Evolutionary conservation across 208 protist genomes (phyloP).

Genomic region (Crithidia mellificae): DNA sequence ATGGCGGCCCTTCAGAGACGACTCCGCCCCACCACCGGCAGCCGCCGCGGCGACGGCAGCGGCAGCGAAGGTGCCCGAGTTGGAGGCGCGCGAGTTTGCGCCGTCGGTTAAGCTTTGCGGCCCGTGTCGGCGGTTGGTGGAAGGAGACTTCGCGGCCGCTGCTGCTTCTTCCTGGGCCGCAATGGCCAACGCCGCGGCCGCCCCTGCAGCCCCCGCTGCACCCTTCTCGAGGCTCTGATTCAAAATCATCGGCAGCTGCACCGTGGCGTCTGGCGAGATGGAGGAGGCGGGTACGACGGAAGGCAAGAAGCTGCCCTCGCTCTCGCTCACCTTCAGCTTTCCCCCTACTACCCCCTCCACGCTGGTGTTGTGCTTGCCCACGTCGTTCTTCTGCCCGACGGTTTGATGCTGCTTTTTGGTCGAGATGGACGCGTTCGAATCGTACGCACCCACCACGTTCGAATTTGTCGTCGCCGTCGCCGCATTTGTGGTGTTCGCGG

Average conservation of each 20-base stretch:
- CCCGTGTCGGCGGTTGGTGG: not conserved
- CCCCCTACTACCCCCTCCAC: not conserved
- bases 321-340: constrained; percentile 3
- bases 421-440: not conserved
- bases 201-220: not conserved
- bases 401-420: not conserved
- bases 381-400: not conserved
- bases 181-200: not conserved
- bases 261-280: not conserved
- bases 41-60: not conserved
- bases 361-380: not conserved
- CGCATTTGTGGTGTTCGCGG: not conserved
- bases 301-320: constrained; percentile 1
- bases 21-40: no score
- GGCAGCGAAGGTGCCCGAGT: not conserved
- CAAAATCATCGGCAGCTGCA: constrained; percentile 31
- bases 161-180: not conserved
- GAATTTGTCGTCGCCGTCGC: not conserved
- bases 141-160: not conserved
- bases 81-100: not conserved
- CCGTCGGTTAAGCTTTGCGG: not conserved
- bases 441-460: not conserved
- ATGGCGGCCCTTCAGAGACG: not conserved
- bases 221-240: constrained; percentile 5
- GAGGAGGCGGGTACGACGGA: not conserved